A percentile compares a stretch with the other conserved stretches of the same genome.
Conservation (phyloP, 192 early-diverging fungal species). For the Backusella mclennaniae region DNA sequence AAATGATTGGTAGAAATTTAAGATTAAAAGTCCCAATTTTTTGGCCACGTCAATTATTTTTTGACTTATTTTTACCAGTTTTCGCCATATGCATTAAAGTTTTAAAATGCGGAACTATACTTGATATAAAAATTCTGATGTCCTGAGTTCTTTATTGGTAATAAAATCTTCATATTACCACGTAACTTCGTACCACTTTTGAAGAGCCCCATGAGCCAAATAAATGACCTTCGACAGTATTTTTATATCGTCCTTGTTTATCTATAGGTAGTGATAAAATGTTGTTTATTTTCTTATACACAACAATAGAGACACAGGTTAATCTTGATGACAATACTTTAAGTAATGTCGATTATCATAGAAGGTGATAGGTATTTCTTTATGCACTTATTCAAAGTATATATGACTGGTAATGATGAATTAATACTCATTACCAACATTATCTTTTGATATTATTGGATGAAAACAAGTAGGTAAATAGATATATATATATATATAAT, state of each 20-base stretch:
- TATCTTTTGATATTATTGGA: not conserved
- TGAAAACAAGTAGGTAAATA: not conserved
- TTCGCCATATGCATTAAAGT: not conserved
- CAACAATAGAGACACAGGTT: not conserved
- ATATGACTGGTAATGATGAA: not conserved
- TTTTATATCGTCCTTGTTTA: not conserved
- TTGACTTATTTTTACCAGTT: not conserved
- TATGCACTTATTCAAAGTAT: not conserved
- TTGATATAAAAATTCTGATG: not conserved
- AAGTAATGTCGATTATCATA: not conserved
- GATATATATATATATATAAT: not conserved
- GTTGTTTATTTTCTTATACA: not conserved
- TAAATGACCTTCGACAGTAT: not conserved
- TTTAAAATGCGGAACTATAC: not conserved
- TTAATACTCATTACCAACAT: not conserved
- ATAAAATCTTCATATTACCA: not conserved
- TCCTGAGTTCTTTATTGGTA: not conserved
- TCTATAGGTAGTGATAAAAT: not conserved
- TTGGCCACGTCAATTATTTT: no score
- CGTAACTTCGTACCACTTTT: not conserved
- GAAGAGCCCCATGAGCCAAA: not conserved
- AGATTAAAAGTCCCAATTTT: no score
- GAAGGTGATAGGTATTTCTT: not conserved
- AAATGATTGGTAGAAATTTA: no score
- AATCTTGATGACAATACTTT: not conserved